Conservation (phyloP, 2,329 filamentous ascomycete genomes). For the Thermothelomyces thermophilus region DNA sequence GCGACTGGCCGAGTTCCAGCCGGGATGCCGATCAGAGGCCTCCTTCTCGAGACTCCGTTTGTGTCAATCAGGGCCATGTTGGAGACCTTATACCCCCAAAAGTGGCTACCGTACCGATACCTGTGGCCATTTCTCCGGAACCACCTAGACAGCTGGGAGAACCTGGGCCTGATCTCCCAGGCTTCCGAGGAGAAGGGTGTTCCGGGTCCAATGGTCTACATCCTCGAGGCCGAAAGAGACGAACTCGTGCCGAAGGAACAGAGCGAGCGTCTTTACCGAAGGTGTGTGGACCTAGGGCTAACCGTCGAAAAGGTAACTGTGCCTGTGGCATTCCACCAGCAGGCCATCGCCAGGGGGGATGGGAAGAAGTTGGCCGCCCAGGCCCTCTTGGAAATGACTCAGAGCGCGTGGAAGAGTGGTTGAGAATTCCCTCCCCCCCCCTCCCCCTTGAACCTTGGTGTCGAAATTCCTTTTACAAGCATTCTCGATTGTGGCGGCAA, state of each 20-base stretch:
- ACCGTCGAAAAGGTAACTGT: slow-evolving; percentile 40
- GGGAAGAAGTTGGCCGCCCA: slow-evolving; percentile 40
- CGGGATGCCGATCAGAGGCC: slow-evolving; percentile 36
- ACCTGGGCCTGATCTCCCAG: slow-evolving; percentile 39
- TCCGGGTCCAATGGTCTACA: slow-evolving; percentile 36
- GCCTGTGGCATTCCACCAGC: slow-evolving; percentile 49
- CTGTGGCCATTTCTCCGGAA: slow-evolving; percentile 68
- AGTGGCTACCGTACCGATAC: slow-evolving; percentile 71
- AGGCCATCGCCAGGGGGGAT: slow-evolving; percentile 42
- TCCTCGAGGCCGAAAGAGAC: slow-evolving; percentile 52
- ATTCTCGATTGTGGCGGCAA: slow-evolving; percentile 6
- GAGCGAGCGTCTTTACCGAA: slow-evolving; percentile 38
- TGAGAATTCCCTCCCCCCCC: background rate
- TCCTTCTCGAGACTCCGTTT: slow-evolving; percentile 73
- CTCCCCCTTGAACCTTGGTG: background rate
- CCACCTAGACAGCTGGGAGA: slow-evolving; percentile 49
- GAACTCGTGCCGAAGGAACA: slow-evolving; percentile 52
- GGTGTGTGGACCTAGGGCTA: slow-evolving; percentile 43
- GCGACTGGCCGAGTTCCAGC: slow-evolving; percentile 34
- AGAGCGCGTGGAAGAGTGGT: slow-evolving; percentile 12
- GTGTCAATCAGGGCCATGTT: slow-evolving; percentile 66
- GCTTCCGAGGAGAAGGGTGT: slow-evolving; percentile 23
- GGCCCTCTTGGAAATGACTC: slow-evolving; percentile 33
- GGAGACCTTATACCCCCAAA: slow-evolving; percentile 65
- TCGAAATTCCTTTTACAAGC: slow-evolving; percentile 2